Evolutionary conservation across 345 rosid species (phyloP).

Genomic region (Balakata baccata): DNA sequence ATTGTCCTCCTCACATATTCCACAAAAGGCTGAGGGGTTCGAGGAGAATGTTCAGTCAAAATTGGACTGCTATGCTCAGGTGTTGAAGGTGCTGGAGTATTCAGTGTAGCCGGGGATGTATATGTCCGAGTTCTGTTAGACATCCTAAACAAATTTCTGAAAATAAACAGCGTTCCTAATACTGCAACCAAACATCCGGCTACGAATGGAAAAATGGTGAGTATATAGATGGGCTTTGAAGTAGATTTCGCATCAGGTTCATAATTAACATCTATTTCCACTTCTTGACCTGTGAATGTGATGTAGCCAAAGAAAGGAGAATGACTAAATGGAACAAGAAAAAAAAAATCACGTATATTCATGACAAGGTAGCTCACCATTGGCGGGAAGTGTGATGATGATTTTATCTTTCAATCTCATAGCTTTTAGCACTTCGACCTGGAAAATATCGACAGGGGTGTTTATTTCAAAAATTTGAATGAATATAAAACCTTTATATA

Average conservation of each 20-base stretch:
- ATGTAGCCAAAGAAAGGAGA: neutral
- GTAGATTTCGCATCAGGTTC: conserved; percentile 33
- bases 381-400: conserved; percentile 63
- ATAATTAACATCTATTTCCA: conserved; percentile 53
- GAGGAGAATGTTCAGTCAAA: conserved; percentile 58
- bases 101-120: conserved; percentile 29
- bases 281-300: conserved; percentile 58
- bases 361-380: conserved; percentile 40
- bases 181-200: conserved; percentile 10
- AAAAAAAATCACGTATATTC: neutral
- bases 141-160: conserved; percentile 22
- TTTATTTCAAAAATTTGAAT: neutral
- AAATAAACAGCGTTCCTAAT: conserved; percentile 6
- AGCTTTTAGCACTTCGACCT: conserved; percentile 50
- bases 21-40: conserved; percentile 81
- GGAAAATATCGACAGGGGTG: conserved; percentile 21
- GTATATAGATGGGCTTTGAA: conserved; percentile 11
- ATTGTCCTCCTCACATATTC: conserved; percentile 81
- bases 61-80: conserved; percentile 51
- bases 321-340: neutral
- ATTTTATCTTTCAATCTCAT: conserved; percentile 59
- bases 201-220: conserved; percentile 20
- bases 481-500: neutral
- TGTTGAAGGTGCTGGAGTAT: conserved; percentile 39
- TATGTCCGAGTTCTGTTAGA: conserved; percentile 23